Base-by-base conservation (phyloP, 2,329 filamentous ascomycete genomes). In the Penicillium expansum region DNA sequence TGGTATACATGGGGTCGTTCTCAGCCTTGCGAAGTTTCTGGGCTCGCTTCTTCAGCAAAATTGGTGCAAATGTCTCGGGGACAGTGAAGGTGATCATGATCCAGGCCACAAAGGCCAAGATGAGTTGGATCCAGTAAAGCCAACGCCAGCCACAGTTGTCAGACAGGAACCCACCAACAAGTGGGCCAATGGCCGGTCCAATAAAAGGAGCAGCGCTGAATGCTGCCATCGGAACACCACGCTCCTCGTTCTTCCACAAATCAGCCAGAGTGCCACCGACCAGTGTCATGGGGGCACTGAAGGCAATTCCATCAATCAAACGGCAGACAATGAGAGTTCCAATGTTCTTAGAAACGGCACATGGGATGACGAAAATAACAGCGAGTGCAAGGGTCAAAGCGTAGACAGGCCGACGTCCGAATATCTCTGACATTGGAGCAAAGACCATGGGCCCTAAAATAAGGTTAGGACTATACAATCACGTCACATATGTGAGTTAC, bases 111-210 rank as follows among this genome's bases (percentile, higher is more conserved):
- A 80, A 86, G 27, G 88, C 79, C 13, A 94, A 70, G 67, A 96
- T 95, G 11, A 94, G 79, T 69, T 93, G 90, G 64, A 96, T 84
- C 88, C 89, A 93, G 77, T 94, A 94, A 0, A 94, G 79, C 89
- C 90, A 94, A 62, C 90, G 79, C 91, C 91, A 94, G 37, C 87
- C 87, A 0, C 79, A 75, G 0, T 82, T 83, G 64, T 92, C 88
- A 8, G 83, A 82, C 1, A 94, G 79, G 70, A 86, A 95, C 11
- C 90, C 91, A 62, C 91, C 92, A 7, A 88, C 82, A 0, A 96
- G 80, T 8, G 89, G 88, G 59, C 88, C 88, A 62, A 90, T 86
- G 1, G 89, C 90, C 48, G 91, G 91, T 0, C 91, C 91, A 43
- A 93, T 82, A 69, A 94, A 94, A 0, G 91, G 91, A 0, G 90